These are phyloP conservation scores for Penicillium brevicompactum DNA, from an alignment of 2,329 filamentous ascomycete species.

Conservation along the genomic window DNA sequence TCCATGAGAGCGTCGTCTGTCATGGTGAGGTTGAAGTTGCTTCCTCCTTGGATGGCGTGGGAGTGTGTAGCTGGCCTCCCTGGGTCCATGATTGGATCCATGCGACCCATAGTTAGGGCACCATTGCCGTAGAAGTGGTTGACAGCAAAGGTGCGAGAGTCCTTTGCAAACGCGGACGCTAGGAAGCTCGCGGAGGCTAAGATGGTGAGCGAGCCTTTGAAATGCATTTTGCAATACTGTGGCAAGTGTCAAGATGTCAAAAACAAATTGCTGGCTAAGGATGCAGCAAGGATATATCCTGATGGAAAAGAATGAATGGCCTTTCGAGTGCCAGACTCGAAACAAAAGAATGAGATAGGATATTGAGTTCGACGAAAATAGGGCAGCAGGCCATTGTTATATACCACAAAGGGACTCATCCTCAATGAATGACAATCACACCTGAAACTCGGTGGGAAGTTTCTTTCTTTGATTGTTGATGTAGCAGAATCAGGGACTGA, in stretches of 20 bases:
- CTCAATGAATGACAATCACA: background rate
- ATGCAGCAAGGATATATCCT: background rate
- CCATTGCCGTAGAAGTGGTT: slow-evolving; percentile 19
- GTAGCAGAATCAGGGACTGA: background rate
- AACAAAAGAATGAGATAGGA: slow-evolving; percentile 3
- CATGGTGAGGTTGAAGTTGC: slow-evolving; percentile 65
- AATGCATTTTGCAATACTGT: background rate
- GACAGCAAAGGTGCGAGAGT: slow-evolving; percentile 18
- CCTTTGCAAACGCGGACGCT: slow-evolving; percentile 8
- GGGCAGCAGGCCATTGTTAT: background rate
- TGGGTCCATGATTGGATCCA: slow-evolving; percentile 69
- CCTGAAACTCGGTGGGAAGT: background rate
- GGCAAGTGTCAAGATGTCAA: background rate
- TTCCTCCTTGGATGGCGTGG: slow-evolving; percentile 72
- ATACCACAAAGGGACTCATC: background rate
- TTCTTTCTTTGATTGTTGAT: background rate
- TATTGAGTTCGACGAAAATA: background rate
- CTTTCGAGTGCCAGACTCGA: slow-evolving; percentile 6
- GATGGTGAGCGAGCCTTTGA: background rate
- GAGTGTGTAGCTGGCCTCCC: slow-evolving; percentile 63
- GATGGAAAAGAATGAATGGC: background rate
- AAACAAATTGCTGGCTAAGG: background rate
- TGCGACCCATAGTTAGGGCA: slow-evolving; percentile 15
- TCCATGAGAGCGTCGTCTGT: slow-evolving; percentile 61
- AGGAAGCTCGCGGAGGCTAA: background rate